These are phyloP conservation scores for Pyrenopolyporus hunteri DNA, from an alignment of 495 filamentous ascomycete species.

Conservation along the genomic window DNA sequence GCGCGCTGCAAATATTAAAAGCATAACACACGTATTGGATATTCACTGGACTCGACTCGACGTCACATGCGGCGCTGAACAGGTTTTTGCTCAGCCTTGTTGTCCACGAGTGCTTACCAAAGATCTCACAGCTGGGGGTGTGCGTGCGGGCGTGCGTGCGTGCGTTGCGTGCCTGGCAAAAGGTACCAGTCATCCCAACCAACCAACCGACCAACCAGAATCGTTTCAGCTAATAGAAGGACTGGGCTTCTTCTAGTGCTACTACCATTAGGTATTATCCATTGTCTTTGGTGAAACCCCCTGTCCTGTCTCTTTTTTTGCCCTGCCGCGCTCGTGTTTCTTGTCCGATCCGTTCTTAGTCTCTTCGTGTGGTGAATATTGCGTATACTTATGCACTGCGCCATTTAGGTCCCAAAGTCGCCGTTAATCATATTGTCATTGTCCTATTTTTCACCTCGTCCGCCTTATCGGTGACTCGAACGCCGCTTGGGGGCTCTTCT, in stretches of 20 bases:
- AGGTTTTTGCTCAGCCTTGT: conserved; percentile 30
- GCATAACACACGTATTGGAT: conserved; percentile 21
- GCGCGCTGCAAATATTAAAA: conserved; percentile 17
- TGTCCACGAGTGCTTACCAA: conserved; percentile 29
- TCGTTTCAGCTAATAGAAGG: conserved; percentile 28
- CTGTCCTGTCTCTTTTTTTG: conserved; percentile 16
- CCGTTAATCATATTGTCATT: conserved; percentile 21
- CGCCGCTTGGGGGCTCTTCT: conserved; percentile 21
- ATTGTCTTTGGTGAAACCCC: too few relatives aligned
- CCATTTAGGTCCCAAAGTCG: conserved; percentile 20
- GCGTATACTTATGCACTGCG: conserved; percentile 17
- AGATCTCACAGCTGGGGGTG: conserved; percentile 1
- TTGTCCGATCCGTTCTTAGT: conserved; percentile 9
- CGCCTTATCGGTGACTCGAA: conserved; percentile 20
- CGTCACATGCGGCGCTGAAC: conserved; percentile 26
- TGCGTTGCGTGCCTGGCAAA: conserved; percentile 25
- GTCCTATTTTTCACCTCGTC: conserved; percentile 21
- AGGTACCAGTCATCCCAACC: conserved; percentile 24
- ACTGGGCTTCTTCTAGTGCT: conserved; percentile 7
- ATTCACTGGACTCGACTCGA: conserved; percentile 5
- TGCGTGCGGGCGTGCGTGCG: too few relatives aligned
- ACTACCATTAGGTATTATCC: conserved; percentile 7
- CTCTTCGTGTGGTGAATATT: conserved; percentile 27
- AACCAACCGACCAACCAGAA: conserved; percentile 14
- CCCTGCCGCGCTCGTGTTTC: conserved; percentile 33